phyloP scores from a whole-genome alignment of 225 moss, liverwort and hornwort genomes.

The Bryum argenteum region DNA sequence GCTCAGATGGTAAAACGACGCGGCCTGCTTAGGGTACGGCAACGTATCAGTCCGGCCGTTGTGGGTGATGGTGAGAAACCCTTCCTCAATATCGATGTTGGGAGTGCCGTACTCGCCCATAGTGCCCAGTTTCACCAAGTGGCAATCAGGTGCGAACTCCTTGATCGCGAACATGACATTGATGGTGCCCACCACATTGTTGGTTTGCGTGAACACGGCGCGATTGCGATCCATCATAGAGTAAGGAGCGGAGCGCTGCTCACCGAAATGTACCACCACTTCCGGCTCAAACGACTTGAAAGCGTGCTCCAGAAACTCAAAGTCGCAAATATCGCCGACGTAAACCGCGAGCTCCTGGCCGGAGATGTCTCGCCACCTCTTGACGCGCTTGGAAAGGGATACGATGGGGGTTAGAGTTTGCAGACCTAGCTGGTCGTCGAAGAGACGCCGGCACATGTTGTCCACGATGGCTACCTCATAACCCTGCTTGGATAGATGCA shows the following conservation, averaged over 20 bases:
- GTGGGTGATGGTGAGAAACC: slow-evolving; percentile 86
- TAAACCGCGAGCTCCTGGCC: slow-evolving; percentile 74
- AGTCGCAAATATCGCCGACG: slow-evolving; percentile 90
- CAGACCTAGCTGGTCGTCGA: slow-evolving; percentile 90
- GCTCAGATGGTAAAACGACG: slow-evolving; percentile 93
- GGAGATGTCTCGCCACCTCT: slow-evolving; percentile 75
- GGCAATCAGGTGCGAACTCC: slow-evolving; percentile 84
- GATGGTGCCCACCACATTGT: slow-evolving; percentile 92
- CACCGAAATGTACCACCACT: slow-evolving; percentile 83
- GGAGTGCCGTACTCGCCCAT: slow-evolving; percentile 99
- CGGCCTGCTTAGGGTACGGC: slow-evolving; percentile 88
- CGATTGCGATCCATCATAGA: slow-evolving; percentile 95
- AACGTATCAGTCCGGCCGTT: slow-evolving; percentile 94
- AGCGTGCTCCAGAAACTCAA: slow-evolving; percentile 88
- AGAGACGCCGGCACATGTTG: slow-evolving; percentile 81
- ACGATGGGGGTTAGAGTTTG: slow-evolving; percentile 85
- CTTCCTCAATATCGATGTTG: slow-evolving; percentile 98
- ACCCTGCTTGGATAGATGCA: slow-evolving; percentile 80
- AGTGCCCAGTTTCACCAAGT: slow-evolving; percentile 91
- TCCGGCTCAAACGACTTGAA: slow-evolving; percentile 81
- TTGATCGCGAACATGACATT: slow-evolving; percentile 95
- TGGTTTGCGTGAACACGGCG: slow-evolving; percentile 90
- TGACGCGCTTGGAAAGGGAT: slow-evolving; percentile 82
- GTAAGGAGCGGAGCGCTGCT: slow-evolving; percentile 95
- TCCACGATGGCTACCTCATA: slow-evolving; percentile 91